Conservation (phyloP, 2,329 filamentous ascomycete genomes). For the Podosphaera aphanis region DNA sequence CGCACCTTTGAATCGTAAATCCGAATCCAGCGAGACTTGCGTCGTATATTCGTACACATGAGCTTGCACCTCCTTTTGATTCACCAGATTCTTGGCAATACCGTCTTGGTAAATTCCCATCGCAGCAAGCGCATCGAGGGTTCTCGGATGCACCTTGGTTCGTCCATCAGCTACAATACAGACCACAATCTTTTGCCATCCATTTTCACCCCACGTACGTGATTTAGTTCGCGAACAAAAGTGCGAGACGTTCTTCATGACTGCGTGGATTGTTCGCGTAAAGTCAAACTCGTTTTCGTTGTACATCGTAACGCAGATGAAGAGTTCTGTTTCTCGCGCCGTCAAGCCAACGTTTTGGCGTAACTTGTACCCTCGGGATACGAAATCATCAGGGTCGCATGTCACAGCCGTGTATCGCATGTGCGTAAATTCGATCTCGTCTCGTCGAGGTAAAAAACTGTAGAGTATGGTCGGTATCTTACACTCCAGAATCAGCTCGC, state of each 20-base stretch:
- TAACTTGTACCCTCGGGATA: constrained; percentile 68
- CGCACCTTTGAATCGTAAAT: constrained; percentile 95
- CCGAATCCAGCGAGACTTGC: constrained; percentile 83
- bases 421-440: constrained; percentile 91
- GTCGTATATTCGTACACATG: constrained; percentile 99
- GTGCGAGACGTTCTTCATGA: constrained; percentile 94
- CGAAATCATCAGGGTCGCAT: constrained; percentile 87
- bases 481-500: constrained; percentile 90
- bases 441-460: constrained; percentile 79
- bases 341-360: constrained; percentile 74
- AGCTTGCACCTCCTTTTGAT: constrained; percentile 80
- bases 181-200: constrained; percentile 98
- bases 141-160: constrained; percentile 78
- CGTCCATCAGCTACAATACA: constrained; percentile 90
- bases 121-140: constrained; percentile 78
- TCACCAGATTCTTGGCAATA: constrained; percentile 96
- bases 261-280: constrained; percentile 91
- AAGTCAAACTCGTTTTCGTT: constrained; percentile 96
- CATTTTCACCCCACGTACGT: constrained; percentile 85
- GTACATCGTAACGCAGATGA: constrained; percentile 97
- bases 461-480: constrained; percentile 97
- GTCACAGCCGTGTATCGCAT: constrained; percentile 99
- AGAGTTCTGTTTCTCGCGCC: constrained; percentile 72
- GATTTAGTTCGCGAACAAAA: constrained; percentile 86
- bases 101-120: constrained; percentile 97